Base-by-base conservation (phyloP, 345 rosid genomes). In the Camelina neglecta region DNA sequence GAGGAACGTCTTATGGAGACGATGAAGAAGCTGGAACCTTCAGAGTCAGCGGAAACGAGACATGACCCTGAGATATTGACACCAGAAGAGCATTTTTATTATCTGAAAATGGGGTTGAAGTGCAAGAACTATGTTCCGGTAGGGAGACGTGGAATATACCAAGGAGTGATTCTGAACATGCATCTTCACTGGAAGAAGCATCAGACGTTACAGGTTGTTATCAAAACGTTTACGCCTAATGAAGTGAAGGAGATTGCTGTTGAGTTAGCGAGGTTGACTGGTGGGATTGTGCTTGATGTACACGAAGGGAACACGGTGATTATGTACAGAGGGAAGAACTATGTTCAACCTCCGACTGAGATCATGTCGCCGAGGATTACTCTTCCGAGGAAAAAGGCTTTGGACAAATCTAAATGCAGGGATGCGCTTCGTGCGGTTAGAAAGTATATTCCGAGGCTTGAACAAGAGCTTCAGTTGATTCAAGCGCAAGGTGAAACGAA, bases 141-240 rank as follows among this genome's bases (percentile, higher is more conserved):
- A 2, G 97, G 97, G 45, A 88, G 96, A 73, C 79, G 97, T 12
- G 97, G 99, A 29, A 86, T 95, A 49, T 95, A 92, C 84, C 97
- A 95, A 73, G 97, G 99, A 69, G 97, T 95, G 51, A 92, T 92
- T 77, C 82, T 95, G 60, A 95, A 95, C 82, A 95, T 95, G 99
- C 99, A 95, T 77, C 86, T 95, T 82, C 99, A 92, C 71, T 95
- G 99, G 99, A 92, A 92, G 93, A 95, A 92, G 72, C 97, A 90
- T 81, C 97, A 95, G 82, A 90, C 96, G 11, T 51, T 95, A 67
- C 70, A 92, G 82, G 99, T 95, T 65, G 76, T 88, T 18, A 93
- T 92, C 58, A 95, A 88, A 84, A 95, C 97, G 6, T 95, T 92
- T 76, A 75, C 97, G 1, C 87, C 87, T 0, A 97, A 92, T 51